Percentiles rank a stretch among this genome's conserved stretches.
Evolutionary conservation across 129 eudicot genomes (phyloP).

Genomic region (Dittrichia graveolens): DNA sequence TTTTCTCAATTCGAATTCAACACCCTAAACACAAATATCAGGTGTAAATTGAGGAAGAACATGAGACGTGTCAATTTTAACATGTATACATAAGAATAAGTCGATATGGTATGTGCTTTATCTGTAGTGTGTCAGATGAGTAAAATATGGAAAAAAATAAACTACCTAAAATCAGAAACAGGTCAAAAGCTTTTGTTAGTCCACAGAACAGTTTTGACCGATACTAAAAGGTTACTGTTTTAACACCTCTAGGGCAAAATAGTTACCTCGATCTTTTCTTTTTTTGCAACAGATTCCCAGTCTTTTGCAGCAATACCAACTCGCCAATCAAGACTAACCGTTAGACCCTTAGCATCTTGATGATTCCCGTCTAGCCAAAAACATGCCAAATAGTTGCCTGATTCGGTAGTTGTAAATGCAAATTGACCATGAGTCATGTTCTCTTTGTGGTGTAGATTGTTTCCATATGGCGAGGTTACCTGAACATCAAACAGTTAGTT

Average conservation of each 20-base stretch:
- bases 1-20: constrained; percentile 78
- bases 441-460: constrained; percentile 72
- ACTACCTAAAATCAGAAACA: not conserved
- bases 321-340: constrained; percentile 85
- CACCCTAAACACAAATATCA: constrained; percentile 54
- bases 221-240: not conserved
- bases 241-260: not conserved
- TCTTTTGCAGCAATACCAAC: constrained; percentile 91
- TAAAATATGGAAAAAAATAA: not conserved
- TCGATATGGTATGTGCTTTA: not conserved
- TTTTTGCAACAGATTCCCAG: constrained; percentile 97
- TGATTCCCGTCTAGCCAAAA: constrained; percentile 62
- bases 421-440: constrained; percentile 84
- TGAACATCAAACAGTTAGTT: constrained; percentile 26
- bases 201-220: not conserved
- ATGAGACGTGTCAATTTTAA: not conserved
- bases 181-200: not conserved
- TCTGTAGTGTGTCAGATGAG: not conserved
- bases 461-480: constrained; percentile 96
- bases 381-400: constrained; percentile 82
- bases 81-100: not conserved
- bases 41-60: constrained; percentile 1
- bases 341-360: constrained; percentile 39
- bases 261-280: constrained; percentile 78
- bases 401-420: constrained; percentile 83